Conservation (phyloP, 768 basidiomycete species). For the Lentinula sp. region DNA sequence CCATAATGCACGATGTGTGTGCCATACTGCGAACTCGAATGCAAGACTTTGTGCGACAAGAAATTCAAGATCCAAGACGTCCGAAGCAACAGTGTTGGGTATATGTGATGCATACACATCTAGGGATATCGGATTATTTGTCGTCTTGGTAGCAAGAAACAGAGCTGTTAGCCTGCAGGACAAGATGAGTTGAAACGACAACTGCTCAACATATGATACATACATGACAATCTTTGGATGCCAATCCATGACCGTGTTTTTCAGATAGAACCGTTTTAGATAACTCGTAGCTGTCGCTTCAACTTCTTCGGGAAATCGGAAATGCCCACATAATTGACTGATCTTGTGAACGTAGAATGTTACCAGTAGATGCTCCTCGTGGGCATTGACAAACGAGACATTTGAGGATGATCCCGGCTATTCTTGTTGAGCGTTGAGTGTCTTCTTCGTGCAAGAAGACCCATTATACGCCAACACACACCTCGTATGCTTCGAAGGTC, state of each 20-base stretch:
- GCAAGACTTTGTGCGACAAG: slow-evolving; percentile 89
- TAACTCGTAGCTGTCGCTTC: slow-evolving; percentile 90
- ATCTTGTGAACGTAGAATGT: slow-evolving; percentile 86
- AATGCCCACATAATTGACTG: slow-evolving; percentile 76
- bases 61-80: slow-evolving; percentile 93
- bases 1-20: slow-evolving; percentile 83
- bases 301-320: slow-evolving; percentile 87
- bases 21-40: slow-evolving; percentile 95
- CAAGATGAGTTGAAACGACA: slow-evolving; percentile 1
- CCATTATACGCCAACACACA: slow-evolving; percentile 24
- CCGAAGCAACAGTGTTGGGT: slow-evolving; percentile 71
- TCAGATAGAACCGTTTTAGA: slow-evolving; percentile 93
- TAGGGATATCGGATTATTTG: slow-evolving; percentile 88
- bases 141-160: slow-evolving; percentile 95
- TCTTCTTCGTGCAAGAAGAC: neutral
- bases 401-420: slow-evolving; percentile 70
- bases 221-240: slow-evolving; percentile 99
- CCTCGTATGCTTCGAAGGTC: slow-evolving; percentile 78
- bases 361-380: slow-evolving; percentile 86
- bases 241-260: slow-evolving; percentile 99
- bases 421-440: slow-evolving; percentile 10
- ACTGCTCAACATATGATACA: slow-evolving; percentile 17
- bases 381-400: slow-evolving; percentile 68
- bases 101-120: slow-evolving; percentile 82
- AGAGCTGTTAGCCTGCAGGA: slow-evolving; percentile 81